phyloP scores from a whole-genome alignment of 768 basidiomycete species.

The Sistotremastrum suecicum region DNA sequence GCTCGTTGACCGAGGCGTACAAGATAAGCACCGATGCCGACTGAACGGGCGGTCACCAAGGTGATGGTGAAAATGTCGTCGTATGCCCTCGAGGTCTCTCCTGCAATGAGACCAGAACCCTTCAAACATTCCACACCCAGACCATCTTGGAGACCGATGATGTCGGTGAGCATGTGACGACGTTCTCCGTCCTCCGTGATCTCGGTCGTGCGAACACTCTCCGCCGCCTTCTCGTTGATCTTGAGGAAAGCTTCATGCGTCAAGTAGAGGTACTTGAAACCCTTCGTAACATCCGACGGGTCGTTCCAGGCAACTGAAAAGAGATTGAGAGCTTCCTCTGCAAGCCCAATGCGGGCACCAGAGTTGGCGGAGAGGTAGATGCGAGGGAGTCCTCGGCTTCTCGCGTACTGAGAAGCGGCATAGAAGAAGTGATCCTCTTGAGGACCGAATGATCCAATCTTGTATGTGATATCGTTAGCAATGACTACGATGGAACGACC shows the following conservation, averaged over 20 bases:
- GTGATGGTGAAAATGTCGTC: conserved; percentile 99
- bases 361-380: conserved; percentile 99
- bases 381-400: conserved; percentile 75
- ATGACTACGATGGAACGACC: conserved; percentile 83
- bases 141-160: conserved; percentile 95
- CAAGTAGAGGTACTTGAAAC: conserved; percentile 90
- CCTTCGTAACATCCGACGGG: conserved; percentile 74
- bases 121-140: conserved; percentile 91
- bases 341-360: conserved; percentile 90
- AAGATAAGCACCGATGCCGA: conserved; percentile 98
- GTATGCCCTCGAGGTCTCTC: conserved; percentile 95
- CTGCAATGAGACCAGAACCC: conserved; percentile 96
- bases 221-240: conserved; percentile 71
- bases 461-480: conserved; percentile 97
- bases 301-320: conserved; percentile 93
- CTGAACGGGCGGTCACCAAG: conserved; percentile 94
- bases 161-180: conserved; percentile 88
- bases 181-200: conserved; percentile 77
- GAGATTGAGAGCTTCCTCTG: conserved; percentile 77
- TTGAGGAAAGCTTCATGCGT: conserved; percentile 85
- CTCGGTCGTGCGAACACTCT: conserved; percentile 69
- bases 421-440: conserved; percentile 93
- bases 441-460: conserved; percentile 97
- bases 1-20: conserved; percentile 96
- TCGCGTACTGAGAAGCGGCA: conserved; percentile 87